A percentile compares a stretch with the other conserved stretches of the same genome.
These are phyloP conservation scores for Helianthus annuus DNA, from an alignment of 129 eudicot genomes.

Conservation along the genomic window HanXRQr2.0-SUNRISE NC_035437.2:78742846-78743345, in stretches of 20 bases:
- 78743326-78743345: too few relatives aligned
- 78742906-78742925: conserved; percentile 56
- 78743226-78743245: too few relatives aligned
- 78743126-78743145: too few relatives aligned
- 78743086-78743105: neutral
- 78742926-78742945: conserved; percentile 74
- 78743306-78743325: too few relatives aligned
- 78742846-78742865: conserved; percentile 43
- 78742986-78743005: conserved; percentile 14
- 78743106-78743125: too few relatives aligned
- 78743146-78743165: too few relatives aligned
- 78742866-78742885: conserved; percentile 54
- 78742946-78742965: conserved; percentile 63
- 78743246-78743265: too few relatives aligned
- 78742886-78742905: conserved; percentile 55
- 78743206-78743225: too few relatives aligned
- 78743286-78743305: too few relatives aligned
- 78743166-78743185: too few relatives aligned
- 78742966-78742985: conserved; percentile 43
- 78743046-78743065: neutral
- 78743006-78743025: neutral
- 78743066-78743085: neutral
- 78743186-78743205: too few relatives aligned
- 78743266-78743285: too few relatives aligned
- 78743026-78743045: neutral